Base-by-base conservation (phyloP, 768 basidiomycete genomes). In the Bullera alba region DNA sequence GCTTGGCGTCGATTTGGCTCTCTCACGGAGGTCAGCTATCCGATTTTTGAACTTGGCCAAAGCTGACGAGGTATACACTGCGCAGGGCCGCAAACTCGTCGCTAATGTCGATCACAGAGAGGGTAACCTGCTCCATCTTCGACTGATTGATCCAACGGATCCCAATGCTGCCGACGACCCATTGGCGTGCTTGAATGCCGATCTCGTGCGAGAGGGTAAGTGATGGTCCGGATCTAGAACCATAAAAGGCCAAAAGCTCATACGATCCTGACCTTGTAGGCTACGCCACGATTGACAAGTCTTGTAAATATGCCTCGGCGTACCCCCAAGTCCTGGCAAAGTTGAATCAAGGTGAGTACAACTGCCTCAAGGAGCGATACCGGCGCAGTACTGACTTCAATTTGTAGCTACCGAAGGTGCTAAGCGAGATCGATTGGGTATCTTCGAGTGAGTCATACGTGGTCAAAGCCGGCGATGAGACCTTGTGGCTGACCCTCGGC, bases 61-160 rank as follows among this genome's bases (percentile, higher is more conserved):
- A 23, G 12, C 21, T n/a, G 7, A 38, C 35, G 58, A 42, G 50
- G 35, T 44, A 28, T 22, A 21, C n/a, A 37, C 50, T 57, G n/a
- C n/a, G 16, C 50, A 76, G 70, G 89, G 88, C n/a, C 84, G 90
- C 46, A 91, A 91, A 65, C 79, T 97, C n/a, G 77, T 97, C 42
- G 95, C 91, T n/a, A 96, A 92, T 74, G 77, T 91, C 51, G 95
- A 99, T 71, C 80, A 84, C 64, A 83, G 77, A 63, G 93, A 95
- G 63, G 84, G 86, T 22, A 59, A 78, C 19, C 63, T 83, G 1
- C 76, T 92, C 25, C 90, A 95, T 72, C 80, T 99, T 47, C 86
- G 93, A 42, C 81, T 99, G 29, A 93, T 95, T 54, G 92, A 97
- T 68, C 87, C 93, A 0, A 70, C 77, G 22, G 85, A 90, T 73